Conservation (phyloP, 176 grass and related monocot genomes). For the Canna indica region DNA sequence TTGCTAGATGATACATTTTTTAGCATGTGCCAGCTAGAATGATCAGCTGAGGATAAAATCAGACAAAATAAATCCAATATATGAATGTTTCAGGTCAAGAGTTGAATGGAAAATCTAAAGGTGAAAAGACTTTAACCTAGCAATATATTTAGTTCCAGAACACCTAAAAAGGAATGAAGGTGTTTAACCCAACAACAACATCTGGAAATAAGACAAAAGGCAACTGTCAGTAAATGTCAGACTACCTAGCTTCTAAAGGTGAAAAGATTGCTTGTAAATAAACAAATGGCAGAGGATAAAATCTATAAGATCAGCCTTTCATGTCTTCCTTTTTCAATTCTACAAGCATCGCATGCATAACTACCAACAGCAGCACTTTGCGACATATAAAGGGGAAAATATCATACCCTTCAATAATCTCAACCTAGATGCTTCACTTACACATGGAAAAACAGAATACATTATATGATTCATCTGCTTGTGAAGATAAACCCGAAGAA, state of each 20-base stretch:
- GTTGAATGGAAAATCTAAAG: not conserved
- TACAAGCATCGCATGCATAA: not conserved
- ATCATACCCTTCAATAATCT: not conserved
- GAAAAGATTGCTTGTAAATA: too few relatives aligned
- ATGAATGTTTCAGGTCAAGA: not conserved
- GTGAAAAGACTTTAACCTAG: too few relatives aligned
- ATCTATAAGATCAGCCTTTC: not conserved
- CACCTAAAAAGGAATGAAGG: too few relatives aligned
- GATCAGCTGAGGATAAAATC: too few relatives aligned
- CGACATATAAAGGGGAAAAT: not conserved
- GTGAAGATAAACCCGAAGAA: not conserved
- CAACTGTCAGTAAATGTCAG: too few relatives aligned
- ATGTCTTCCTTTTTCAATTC: not conserved
- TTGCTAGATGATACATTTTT: too few relatives aligned
- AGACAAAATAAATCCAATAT: not conserved
- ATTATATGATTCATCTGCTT: not conserved
- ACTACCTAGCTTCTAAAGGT: too few relatives aligned
- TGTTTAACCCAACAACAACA: too few relatives aligned
- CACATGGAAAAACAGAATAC: not conserved
- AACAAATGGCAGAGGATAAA: too few relatives aligned
- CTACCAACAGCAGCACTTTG: not conserved
- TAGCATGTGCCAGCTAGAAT: too few relatives aligned
- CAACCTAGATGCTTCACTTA: not conserved
- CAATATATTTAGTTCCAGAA: not conserved
- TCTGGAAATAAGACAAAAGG: too few relatives aligned